Base-by-base conservation (phyloP, 179 eudicot species). In the Sideroxylon spinosum region DNA sequence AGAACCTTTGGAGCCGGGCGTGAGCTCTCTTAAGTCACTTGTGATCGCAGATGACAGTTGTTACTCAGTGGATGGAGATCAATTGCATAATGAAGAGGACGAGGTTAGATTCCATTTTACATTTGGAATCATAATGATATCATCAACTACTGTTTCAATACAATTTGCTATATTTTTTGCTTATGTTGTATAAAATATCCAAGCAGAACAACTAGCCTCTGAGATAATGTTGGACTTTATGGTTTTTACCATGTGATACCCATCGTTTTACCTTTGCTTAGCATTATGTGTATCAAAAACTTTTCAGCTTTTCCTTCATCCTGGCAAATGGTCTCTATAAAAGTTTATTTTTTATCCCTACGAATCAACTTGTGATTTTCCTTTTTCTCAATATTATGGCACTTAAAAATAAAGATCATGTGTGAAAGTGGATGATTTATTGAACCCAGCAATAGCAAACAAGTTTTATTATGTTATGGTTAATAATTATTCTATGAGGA, bases 71-170 rank as follows among this genome's bases (percentile, higher is more conserved):
- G 81, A 22, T 46, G 67, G 57, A 6, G 44, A 78, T 20, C 68
- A 81, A 59, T 53, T 55, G 9, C 68, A 50, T 53, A 71, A 25
- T 17, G 73, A 82, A 53, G 85, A 59, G 67, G 81, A 84, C 61
- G 85, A 88, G 86, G 95, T 93, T 78, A 78, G 72, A 16, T 72
- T 32, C 75, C 7, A 73, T 71, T 16, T 57, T 62, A 26, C 19
- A 57, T 19, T 53, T 66, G 16, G 72, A 37, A 29, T 13, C 53
- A 32, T 67, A 60, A n/a, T 78, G 37, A 22, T 55, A 52, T 64
- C 22, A 20, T 50, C 20, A 77, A 52, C 65, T 57, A 29, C 56
- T 37, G 52, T 68, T 71, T 76, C 69, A 37, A 37, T 70, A 63
- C 19, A 52, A 9, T 65, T 9, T 49, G 52, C 19, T 50, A 11